Evolutionary conservation across 768 basidiomycete species (phyloP).

Genomic region (Hydnomerulius pinastri): DNA sequence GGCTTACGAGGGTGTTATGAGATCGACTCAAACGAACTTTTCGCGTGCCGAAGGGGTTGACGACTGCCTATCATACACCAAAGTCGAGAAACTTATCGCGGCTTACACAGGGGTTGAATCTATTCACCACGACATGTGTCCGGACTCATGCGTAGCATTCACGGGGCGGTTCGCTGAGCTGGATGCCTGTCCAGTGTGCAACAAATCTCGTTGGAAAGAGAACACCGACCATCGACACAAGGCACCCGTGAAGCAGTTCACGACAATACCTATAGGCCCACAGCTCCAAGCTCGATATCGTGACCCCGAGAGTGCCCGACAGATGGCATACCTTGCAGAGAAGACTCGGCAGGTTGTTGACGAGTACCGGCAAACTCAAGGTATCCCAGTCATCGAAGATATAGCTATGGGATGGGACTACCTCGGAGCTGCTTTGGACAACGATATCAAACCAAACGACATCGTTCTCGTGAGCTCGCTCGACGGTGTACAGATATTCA

Average conservation of each 20-base stretch:
- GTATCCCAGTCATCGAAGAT: slow-evolving; percentile 25
- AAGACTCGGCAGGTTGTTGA: slow-evolving; percentile 15
- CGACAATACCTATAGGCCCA: slow-evolving; percentile 42
- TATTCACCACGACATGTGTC: slow-evolving; percentile 10
- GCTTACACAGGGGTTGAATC: slow-evolving; percentile 1
- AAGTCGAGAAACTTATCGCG: slow-evolving; percentile 9
- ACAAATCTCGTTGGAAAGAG: slow-evolving; percentile 19
- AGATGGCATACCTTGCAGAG: slow-evolving; percentile 27
- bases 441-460: slow-evolving; percentile 29
- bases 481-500: slow-evolving; percentile 46
- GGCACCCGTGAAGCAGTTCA: slow-evolving; percentile 19
- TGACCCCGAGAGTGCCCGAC: slow-evolving; percentile 16
- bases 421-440: slow-evolving; percentile 14
- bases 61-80: slow-evolving; percentile 12
- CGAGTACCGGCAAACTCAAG: slow-evolving; percentile 19
- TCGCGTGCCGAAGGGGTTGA: slow-evolving; percentile 4
- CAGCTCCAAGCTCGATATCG: slow-evolving; percentile 42
- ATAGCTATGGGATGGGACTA: slow-evolving; percentile 33
- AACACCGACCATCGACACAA: slow-evolving; percentile 2
- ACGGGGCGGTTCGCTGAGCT: slow-evolving; percentile 19
- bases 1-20: slow-evolving; percentile 5
- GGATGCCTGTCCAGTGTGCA: slow-evolving; percentile 26
- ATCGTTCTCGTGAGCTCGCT: slow-evolving; percentile 37
- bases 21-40: not conserved
- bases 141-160: slow-evolving; percentile 23